phyloP scores from a whole-genome alignment of 768 basidiomycete genomes.

The Wakefieldia striispora region DNA sequence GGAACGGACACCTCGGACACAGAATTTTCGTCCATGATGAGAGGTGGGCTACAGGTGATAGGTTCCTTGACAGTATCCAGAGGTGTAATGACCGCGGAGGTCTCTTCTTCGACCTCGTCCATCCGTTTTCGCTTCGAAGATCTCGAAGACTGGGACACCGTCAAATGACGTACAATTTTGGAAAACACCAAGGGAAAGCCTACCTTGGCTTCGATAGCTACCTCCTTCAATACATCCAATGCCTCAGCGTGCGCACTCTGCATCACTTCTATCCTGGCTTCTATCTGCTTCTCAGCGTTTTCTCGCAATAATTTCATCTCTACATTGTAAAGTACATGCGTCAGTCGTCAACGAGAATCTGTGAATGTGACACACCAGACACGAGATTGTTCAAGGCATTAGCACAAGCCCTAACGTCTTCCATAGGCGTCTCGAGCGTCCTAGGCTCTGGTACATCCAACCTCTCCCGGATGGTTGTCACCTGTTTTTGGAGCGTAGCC shows the following conservation, averaged over 20 bases:
- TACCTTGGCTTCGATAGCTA: slow-evolving; percentile 35
- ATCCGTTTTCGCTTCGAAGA: slow-evolving; percentile 65
- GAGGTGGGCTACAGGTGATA: background rate
- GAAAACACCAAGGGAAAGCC: slow-evolving; percentile 12
- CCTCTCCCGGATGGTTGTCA: slow-evolving; percentile 19
- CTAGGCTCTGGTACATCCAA: slow-evolving; percentile 17
- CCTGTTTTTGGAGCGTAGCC: slow-evolving; percentile 15
- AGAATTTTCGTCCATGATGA: background rate
- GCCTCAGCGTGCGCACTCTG: slow-evolving; percentile 40
- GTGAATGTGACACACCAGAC: slow-evolving; percentile 35
- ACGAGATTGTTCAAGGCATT: slow-evolving; percentile 39
- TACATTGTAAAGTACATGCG: slow-evolving; percentile 17
- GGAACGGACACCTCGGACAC: slow-evolving; percentile 2
- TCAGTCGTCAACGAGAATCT: background rate
- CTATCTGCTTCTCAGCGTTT: slow-evolving; percentile 44
- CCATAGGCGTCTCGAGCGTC: slow-evolving; percentile 9
- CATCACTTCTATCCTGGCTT: slow-evolving; percentile 44
- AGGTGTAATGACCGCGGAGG: background rate
- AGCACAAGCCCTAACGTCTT: slow-evolving; percentile 32
- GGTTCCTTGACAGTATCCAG: background rate
- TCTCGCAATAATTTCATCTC: slow-evolving; percentile 47
- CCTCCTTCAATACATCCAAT: slow-evolving; percentile 34
- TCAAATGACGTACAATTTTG: slow-evolving; percentile 18
- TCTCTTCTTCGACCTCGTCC: slow-evolving; percentile 32
- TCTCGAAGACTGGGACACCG: slow-evolving; percentile 28